These are phyloP conservation scores for Ceratobasidium theobromae DNA, from an alignment of 1,284 basidiomycete genomes.

Conservation along the genomic window DNA sequence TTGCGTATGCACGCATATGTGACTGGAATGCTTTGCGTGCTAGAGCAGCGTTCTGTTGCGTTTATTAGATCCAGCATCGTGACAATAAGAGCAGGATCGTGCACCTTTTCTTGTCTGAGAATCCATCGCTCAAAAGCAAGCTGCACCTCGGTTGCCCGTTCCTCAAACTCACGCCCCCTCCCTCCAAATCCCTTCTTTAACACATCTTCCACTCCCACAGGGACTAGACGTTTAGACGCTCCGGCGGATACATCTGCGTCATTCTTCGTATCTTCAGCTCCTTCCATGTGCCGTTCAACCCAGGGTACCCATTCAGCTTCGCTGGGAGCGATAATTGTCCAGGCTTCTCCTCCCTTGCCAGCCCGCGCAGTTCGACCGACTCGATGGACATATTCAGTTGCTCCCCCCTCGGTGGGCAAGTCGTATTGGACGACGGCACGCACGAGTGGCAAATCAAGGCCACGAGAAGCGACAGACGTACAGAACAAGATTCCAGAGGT, in stretches of 20 bases:
- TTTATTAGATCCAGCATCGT: not conserved
- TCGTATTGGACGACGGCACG: constrained; percentile 95
- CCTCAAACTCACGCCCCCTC: constrained; percentile 76
- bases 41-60: constrained; percentile 63
- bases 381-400: constrained; percentile 95
- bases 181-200: constrained; percentile 85
- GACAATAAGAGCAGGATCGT: not conserved
- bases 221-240: constrained; percentile 53
- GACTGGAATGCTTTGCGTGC: constrained; percentile 90
- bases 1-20: constrained; percentile 95
- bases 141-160: constrained; percentile 93
- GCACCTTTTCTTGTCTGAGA: constrained; percentile 69
- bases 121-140: constrained; percentile 96
- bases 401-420: constrained; percentile 94
- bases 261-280: constrained; percentile 41
- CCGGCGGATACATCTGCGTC: constrained; percentile 40
- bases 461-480: constrained; percentile 96
- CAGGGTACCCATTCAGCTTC: constrained; percentile 88
- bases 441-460: constrained; percentile 95
- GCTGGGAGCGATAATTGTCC: constrained; percentile 86
- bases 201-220: constrained; percentile 68
- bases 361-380: constrained; percentile 97
- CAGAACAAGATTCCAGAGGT: constrained; percentile 89
- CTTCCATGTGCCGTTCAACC: constrained; percentile 78
- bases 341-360: constrained; percentile 84